phyloP scores from a whole-genome alignment of 257 asterid genomes.

The Salvia splendens region DNA sequence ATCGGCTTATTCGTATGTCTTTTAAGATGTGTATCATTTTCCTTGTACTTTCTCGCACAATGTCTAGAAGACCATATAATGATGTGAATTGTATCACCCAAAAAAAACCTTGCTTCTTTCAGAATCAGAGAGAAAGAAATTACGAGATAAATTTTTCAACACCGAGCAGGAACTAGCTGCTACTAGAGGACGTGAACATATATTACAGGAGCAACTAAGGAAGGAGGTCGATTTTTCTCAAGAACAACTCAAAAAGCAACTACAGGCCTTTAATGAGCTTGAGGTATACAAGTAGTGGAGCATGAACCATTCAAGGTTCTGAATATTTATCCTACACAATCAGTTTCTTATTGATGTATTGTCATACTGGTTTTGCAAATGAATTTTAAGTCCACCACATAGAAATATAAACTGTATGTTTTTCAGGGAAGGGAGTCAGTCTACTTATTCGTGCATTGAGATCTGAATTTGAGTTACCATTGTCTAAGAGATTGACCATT shows the following conservation, averaged over 20 bases:
- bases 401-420: conserved; percentile 4
- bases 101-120: conserved; percentile 31
- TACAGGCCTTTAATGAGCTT: conserved; percentile 74
- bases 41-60: conserved; percentile 13
- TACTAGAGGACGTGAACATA: conserved; percentile 79
- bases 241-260: conserved; percentile 71
- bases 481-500: not conserved
- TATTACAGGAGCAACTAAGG: conserved; percentile 70
- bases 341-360: conserved; percentile 12
- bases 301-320: conserved; percentile 9
- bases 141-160: conserved; percentile 59
- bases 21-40: not conserved
- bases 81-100: conserved; percentile 33
- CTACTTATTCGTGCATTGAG: not conserved
- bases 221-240: conserved; percentile 79
- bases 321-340: not conserved
- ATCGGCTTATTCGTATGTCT: conserved; percentile 4
- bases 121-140: conserved; percentile 82
- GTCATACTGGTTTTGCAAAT: not conserved
- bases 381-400: conserved; percentile 18
- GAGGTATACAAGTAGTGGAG: conserved; percentile 52
- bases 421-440: not conserved
- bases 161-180: conserved; percentile 97
- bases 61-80: conserved; percentile 27
- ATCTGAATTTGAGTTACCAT: conserved; percentile 6